phyloP scores from a whole-genome alignment of 1,284 basidiomycete genomes.

The Sporisorium reilianum region DNA sequence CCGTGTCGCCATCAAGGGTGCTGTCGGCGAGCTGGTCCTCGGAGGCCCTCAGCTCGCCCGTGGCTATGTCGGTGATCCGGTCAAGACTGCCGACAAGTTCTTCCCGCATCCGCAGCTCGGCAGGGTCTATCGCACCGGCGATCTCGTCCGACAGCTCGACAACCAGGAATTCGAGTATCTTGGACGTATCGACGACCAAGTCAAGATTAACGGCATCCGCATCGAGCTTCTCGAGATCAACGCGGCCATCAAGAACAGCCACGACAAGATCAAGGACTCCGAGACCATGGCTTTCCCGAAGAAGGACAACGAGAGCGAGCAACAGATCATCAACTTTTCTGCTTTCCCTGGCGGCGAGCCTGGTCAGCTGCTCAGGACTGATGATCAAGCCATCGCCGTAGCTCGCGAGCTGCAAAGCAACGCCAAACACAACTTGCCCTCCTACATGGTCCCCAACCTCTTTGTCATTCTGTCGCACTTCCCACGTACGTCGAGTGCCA shows the following conservation, averaged over 20 bases:
- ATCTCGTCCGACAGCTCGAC: slow-evolving; percentile 65
- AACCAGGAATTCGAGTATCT: slow-evolving; percentile 69
- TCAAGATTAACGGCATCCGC: slow-evolving; percentile 70
- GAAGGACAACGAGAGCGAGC: slow-evolving; percentile 44
- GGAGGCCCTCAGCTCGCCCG: slow-evolving; percentile 65
- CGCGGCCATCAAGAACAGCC: slow-evolving; percentile 66
- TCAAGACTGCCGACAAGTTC: slow-evolving; percentile 67
- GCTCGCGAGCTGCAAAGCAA: slow-evolving; percentile 53
- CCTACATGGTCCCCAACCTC: slow-evolving; percentile 68
- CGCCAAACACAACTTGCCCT: slow-evolving; percentile 56
- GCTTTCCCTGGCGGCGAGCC: slow-evolving; percentile 49
- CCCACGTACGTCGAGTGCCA: slow-evolving; percentile 69
- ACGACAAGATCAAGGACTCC: slow-evolving; percentile 59
- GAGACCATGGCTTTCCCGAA: slow-evolving; percentile 65
- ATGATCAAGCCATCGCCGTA: slow-evolving; percentile 50
- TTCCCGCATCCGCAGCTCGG: slow-evolving; percentile 61
- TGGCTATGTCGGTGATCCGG: slow-evolving; percentile 64
- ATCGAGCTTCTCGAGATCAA: slow-evolving; percentile 70
- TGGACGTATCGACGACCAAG: slow-evolving; percentile 70
- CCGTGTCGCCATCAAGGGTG: slow-evolving; percentile 66
- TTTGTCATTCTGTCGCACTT: slow-evolving; percentile 68
- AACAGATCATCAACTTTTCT: slow-evolving; percentile 68
- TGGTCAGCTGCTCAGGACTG: slow-evolving; percentile 48
- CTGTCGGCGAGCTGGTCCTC: slow-evolving; percentile 69
- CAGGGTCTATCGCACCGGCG: slow-evolving; percentile 67